Evolutionary conservation across 2,329 filamentous ascomycete species (phyloP).

Genomic region (Verticillium dahliae): DNA sequence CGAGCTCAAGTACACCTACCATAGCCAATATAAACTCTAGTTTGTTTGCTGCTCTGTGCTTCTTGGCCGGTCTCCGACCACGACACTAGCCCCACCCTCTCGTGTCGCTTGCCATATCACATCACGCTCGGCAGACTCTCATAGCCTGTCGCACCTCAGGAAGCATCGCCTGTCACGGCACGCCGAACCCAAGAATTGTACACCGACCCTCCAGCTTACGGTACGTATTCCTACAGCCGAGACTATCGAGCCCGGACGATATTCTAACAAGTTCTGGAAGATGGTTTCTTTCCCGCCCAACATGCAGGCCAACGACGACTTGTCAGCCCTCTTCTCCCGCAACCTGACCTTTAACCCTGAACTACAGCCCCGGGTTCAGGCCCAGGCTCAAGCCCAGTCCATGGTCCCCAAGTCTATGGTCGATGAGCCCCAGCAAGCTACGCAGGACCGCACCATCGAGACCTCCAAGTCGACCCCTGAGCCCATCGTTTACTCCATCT

Average conservation of each 20-base stretch:
- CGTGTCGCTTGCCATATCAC: neutral
- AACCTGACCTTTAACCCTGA: conserved; percentile 60
- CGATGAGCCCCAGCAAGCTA: conserved; percentile 17
- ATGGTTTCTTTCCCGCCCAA: conserved; percentile 33
- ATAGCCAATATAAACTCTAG: conserved; percentile 45
- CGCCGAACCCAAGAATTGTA: no score
- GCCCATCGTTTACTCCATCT: conserved; percentile 63
- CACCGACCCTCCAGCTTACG: neutral
- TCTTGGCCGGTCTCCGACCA: neutral
- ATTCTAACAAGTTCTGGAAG: conserved; percentile 12
- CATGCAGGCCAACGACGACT: conserved; percentile 71
- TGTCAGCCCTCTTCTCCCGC: conserved; percentile 71
- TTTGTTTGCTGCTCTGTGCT: neutral
- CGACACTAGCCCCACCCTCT: neutral
- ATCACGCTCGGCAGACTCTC: neutral
- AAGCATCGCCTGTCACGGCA: no score
- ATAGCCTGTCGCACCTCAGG: neutral
- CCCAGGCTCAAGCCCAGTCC: conserved; percentile 7
- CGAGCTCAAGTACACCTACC: conserved; percentile 28
- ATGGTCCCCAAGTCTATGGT: neutral
- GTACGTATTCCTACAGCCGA: neutral
- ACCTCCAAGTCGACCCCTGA: conserved; percentile 14
- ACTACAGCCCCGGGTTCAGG: conserved; percentile 15
- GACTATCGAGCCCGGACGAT: neutral
- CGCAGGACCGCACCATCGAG: conserved; percentile 17